These are phyloP conservation scores for Pseudonitzschia pungens DNA, from an alignment of 108 stramenopile species.

Conservation along the genomic window DNA sequence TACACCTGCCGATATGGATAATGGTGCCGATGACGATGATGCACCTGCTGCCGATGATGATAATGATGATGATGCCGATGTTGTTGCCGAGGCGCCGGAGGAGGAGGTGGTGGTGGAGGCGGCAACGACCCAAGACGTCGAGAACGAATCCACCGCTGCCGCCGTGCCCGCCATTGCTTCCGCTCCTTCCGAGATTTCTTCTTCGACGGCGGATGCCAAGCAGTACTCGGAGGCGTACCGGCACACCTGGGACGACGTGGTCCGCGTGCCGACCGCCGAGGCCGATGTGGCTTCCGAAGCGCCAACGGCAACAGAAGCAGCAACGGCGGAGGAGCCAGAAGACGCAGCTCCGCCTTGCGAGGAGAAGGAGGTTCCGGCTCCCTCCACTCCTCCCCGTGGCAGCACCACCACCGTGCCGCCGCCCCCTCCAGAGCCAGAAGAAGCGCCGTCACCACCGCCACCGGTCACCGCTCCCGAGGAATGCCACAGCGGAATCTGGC, in stretches of 20 bases:
- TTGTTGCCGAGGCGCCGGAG: too few species aligned
- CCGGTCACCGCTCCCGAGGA: not conserved
- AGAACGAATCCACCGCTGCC: not conserved
- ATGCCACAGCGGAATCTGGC: constrained; percentile 62
- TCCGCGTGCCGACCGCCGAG: not conserved
- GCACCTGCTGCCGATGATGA: not conserved
- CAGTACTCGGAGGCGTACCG: not conserved
- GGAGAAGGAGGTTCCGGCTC: too few species aligned
- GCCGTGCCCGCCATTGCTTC: not conserved
- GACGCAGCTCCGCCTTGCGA: too few species aligned
- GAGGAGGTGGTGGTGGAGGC: too few species aligned
- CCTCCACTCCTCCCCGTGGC: not conserved
- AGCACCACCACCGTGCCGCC: not conserved
- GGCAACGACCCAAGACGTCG: not conserved
- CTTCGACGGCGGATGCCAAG: not conserved
- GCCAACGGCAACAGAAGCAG: not conserved
- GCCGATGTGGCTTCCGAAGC: not conserved
- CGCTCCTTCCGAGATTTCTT: not conserved
- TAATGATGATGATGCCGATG: too few species aligned
- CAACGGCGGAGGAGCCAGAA: too few species aligned
- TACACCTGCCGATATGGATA: not conserved
- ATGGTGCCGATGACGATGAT: not conserved
- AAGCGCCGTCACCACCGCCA: not conserved
- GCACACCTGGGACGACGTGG: not conserved
- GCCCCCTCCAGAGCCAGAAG: too few species aligned